phyloP scores from a whole-genome alignment of 1,284 basidiomycete genomes.

The Cystobasidium pallidum region DNA sequence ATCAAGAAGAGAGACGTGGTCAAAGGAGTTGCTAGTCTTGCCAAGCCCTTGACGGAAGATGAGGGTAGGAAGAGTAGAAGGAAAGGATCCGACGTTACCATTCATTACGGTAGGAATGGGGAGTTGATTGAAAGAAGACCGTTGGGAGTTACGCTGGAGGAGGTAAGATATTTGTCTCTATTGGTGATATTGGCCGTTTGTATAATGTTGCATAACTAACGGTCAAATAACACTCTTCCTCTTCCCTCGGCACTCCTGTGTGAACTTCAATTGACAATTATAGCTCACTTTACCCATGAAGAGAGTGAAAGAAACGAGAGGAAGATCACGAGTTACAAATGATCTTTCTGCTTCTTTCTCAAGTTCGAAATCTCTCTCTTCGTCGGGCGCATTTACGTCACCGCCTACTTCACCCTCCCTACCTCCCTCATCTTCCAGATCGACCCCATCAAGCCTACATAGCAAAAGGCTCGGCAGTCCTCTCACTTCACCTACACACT shows the following conservation, averaged over 20 bases:
- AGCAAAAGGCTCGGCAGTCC: neutral
- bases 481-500: neutral
- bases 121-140: constrained; percentile 38
- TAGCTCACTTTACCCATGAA: constrained; percentile 37
- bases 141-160: constrained; percentile 40
- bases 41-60: neutral
- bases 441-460: neutral
- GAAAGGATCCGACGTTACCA: constrained; percentile 13
- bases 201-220: no score
- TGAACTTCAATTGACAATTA: no score
- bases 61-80: neutral
- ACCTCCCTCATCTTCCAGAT: constrained; percentile 8
- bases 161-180: constrained; percentile 22
- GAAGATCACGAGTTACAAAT: constrained; percentile 9
- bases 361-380: neutral
- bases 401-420: neutral
- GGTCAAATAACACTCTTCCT: no score
- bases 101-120: constrained; percentile 18
- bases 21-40: neutral
- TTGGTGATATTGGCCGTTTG: no score
- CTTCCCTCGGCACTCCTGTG: no score
- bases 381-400: neutral
- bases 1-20: neutral
- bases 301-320: constrained; percentile 23
- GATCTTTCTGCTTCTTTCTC: constrained; percentile 21